A percentile compares a stretch with the other conserved stretches of the same genome.
Evolutionary conservation across 2,329 filamentous ascomycete genomes (phyloP).

Genomic region (Ascochyta fabae): DNA sequence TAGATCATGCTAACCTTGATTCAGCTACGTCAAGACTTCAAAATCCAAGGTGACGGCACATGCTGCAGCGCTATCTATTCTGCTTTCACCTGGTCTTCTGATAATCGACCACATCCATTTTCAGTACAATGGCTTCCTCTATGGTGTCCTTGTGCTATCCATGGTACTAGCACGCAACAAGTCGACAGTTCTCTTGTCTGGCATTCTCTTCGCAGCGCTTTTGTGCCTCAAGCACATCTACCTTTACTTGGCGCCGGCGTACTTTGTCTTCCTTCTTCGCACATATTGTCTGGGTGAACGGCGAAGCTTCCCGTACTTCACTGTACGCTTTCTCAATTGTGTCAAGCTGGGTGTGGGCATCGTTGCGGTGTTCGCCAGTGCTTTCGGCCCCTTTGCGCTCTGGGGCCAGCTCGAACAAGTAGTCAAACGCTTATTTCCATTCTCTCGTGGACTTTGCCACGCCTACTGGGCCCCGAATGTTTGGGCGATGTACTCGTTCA

Average conservation of each 20-base stretch:
- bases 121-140: constrained; percentile 98
- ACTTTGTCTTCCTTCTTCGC: constrained; percentile 91
- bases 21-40: constrained; percentile 76
- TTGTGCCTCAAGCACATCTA: constrained; percentile 98
- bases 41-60: constrained; percentile 80
- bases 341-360: constrained; percentile 82
- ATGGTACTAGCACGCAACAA: constrained; percentile 80
- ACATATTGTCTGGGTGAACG: constrained; percentile 83
- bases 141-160: constrained; percentile 86
- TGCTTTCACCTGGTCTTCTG: constrained; percentile 89
- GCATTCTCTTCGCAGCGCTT: constrained; percentile 80
- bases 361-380: constrained; percentile 72
- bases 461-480: constrained; percentile 98
- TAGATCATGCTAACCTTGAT: constrained; percentile 17
- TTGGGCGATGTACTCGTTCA: constrained; percentile 96
- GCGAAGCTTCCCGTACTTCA: constrained; percentile 70
- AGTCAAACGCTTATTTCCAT: constrained; percentile 85
- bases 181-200: constrained; percentile 77
- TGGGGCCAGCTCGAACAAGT: constrained; percentile 86
- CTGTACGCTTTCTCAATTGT: constrained; percentile 77
- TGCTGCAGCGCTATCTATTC: constrained; percentile 83
- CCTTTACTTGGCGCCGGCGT: constrained; percentile 92
- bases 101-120: constrained; percentile 99
- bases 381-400: constrained; percentile 86
- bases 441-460: constrained; percentile 91